Base-by-base conservation (phyloP, 352 stramenopile genomes). In the Phytophthora gonapodyides region DNA sequence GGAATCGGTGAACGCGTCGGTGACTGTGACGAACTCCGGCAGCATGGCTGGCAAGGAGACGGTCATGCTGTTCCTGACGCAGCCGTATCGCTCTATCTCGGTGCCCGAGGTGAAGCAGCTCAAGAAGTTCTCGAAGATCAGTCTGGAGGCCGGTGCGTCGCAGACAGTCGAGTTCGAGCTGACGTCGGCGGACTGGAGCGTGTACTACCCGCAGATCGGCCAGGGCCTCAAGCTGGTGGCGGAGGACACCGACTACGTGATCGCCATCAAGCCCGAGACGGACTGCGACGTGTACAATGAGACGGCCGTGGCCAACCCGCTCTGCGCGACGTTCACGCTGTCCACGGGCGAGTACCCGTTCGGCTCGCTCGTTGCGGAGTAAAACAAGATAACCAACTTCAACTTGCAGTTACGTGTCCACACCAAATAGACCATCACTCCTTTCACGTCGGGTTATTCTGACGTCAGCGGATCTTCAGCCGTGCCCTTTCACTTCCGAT, bases 51-150 rank as follows among this genome's bases (percentile, higher is more conserved):
- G 54, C 11, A 62, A 49, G 44, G 43, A 55, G n/a, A 49, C 52
- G 1, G 52, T 60, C 7, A 50, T 59, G 40, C 30, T 59, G 17
- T 58, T 58, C 33, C 15, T 60, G 11, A 60, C 40, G 7, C 52
- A 61, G n/a, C 43, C 54, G 21, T 62, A 62, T 27, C 43, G 54
- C 2, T 62, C 54, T 12, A 48, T 62, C 27, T 54, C 54, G 19
- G 54, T 62, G 37, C 35, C 54, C 5, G 44, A 62, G 35, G 35
- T 62, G 44, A 62, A 62, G 24, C 54, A 62, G 15, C 35, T 62
- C 15, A 62, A 55, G 35, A 48, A 62, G 42, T 55, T 62, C 19
- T 48, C 24, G 5, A 62, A 58, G 43, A 55, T 55, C 24, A 62
- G 16, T 36, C 43, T 62, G 34, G 54, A 62, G n/a, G 54, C 21